These are phyloP conservation scores for Tetracladium marchalianum DNA, from an alignment of 495 filamentous ascomycete species.

Conservation along the genomic window DNA sequence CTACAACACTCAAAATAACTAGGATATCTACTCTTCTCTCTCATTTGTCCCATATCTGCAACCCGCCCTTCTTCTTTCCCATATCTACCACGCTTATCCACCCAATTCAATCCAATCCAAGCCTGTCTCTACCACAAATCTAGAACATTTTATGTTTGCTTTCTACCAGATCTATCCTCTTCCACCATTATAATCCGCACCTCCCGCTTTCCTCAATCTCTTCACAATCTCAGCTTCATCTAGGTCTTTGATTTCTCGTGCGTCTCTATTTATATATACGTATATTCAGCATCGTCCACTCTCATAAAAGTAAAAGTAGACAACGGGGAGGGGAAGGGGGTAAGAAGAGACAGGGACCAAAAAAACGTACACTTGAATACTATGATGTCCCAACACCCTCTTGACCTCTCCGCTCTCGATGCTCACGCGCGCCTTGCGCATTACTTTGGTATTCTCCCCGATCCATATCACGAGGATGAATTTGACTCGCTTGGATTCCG, in stretches of 20 bases:
- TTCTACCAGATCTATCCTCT: constrained; percentile 27
- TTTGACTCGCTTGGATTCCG: constrained; percentile 47
- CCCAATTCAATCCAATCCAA: not conserved
- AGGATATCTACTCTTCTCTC: too few species aligned
- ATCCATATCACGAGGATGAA: constrained; percentile 49
- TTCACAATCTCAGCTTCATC: constrained; percentile 43
- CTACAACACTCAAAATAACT: too few species aligned
- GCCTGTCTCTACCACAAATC: not conserved
- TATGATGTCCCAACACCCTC: constrained; percentile 41
- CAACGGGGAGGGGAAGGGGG: too few species aligned
- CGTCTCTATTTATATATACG: too few species aligned
- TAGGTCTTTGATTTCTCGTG: constrained; percentile 37
- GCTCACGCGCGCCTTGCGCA: constrained; percentile 47
- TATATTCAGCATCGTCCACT: too few species aligned
- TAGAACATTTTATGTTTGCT: not conserved
- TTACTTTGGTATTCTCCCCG: constrained; percentile 42
- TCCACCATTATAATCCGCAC: constrained; percentile 50
- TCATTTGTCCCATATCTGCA: too few species aligned
- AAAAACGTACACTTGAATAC: constrained; percentile 29
- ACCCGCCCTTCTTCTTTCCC: too few species aligned
- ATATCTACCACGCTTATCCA: not conserved
- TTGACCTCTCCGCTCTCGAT: constrained; percentile 49
- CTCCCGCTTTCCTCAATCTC: constrained; percentile 42
- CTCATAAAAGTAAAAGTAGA: too few species aligned
- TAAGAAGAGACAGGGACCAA: too few species aligned